These are phyloP conservation scores for Rhizopogon vinicolor DNA, from an alignment of 768 basidiomycete species.

Conservation along the genomic window DNA sequence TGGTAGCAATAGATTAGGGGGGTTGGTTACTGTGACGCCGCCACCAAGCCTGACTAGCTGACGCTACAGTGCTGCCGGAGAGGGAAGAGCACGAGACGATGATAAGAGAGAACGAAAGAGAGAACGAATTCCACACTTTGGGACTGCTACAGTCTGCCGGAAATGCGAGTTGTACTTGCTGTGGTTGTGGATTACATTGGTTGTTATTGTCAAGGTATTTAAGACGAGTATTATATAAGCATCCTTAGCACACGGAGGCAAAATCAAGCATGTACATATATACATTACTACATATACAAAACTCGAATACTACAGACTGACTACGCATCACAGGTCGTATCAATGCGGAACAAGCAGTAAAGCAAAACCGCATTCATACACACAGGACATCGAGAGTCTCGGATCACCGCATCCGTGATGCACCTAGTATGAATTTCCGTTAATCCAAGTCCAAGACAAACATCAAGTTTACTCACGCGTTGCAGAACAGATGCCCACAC, in stretches of 20 bases:
- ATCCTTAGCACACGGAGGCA: not conserved
- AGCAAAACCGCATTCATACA: constrained; percentile 47
- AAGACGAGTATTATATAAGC: not conserved
- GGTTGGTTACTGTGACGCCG: not conserved
- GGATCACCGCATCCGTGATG: constrained; percentile 45
- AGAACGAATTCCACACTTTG: not conserved
- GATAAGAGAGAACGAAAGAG: not conserved
- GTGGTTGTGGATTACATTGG: too few relatives aligned
- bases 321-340: constrained; percentile 19
- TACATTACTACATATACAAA: too few relatives aligned
- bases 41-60: not conserved
- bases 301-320: not conserved
- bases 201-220: not conserved
- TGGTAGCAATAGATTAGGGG: not conserved
- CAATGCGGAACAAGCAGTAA: constrained; percentile 53
- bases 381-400: constrained; percentile 45
- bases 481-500: constrained; percentile 64
- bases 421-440: constrained; percentile 33
- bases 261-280: too few relatives aligned
- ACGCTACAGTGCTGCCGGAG: too few relatives aligned
- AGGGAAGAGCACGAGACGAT: not conserved
- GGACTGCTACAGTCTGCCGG: not conserved
- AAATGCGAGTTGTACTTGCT: too few relatives aligned
- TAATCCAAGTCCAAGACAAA: not conserved
- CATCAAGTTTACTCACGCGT: constrained; percentile 34